Conservation (phyloP, 2,329 filamentous ascomycete species). For the Sordariomycetes sp. region DNA sequence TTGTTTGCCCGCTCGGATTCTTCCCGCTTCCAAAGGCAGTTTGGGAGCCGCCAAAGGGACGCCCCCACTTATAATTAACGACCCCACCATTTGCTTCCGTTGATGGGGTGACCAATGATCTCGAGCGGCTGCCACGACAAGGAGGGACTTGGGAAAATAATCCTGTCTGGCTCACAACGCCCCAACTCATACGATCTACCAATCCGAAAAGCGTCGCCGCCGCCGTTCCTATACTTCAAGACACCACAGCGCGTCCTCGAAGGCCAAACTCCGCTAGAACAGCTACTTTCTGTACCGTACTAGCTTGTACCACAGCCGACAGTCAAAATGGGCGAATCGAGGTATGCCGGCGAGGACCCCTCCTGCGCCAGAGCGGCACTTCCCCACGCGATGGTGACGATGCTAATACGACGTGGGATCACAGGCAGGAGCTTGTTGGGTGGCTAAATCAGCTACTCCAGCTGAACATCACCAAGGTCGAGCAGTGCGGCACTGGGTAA, state of each 20-base stretch:
- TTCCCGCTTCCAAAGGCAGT: conserved; percentile 1
- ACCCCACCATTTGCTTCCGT: conserved; percentile 4
- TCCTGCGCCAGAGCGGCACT: background rate
- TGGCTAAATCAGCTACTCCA: conserved; percentile 98
- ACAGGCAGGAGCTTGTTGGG: conserved; percentile 85
- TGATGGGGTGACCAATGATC: conserved; percentile 4
- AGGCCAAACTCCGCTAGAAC: background rate
- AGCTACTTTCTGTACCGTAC: background rate
- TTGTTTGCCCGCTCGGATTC: background rate
- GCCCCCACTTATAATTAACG: conserved; percentile 1
- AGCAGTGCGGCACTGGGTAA: conserved; percentile 98
- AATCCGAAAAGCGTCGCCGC: background rate
- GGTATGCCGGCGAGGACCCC: conserved; percentile 21
- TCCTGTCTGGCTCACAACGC: background rate
- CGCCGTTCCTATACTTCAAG: background rate
- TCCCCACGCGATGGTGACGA: background rate
- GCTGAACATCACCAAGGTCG: conserved; percentile 96
- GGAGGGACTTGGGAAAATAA: conserved; percentile 1
- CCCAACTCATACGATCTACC: background rate
- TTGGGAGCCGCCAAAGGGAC: background rate
- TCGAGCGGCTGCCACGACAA: background rate
- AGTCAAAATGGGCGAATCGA: conserved; percentile 50
- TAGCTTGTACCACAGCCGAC: background rate
- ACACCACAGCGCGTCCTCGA: background rate
- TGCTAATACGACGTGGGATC: background rate